Evolutionary conservation across 371 early-diverging fungal species (phyloP).

Genomic region (Mortierella sp.): DNA sequence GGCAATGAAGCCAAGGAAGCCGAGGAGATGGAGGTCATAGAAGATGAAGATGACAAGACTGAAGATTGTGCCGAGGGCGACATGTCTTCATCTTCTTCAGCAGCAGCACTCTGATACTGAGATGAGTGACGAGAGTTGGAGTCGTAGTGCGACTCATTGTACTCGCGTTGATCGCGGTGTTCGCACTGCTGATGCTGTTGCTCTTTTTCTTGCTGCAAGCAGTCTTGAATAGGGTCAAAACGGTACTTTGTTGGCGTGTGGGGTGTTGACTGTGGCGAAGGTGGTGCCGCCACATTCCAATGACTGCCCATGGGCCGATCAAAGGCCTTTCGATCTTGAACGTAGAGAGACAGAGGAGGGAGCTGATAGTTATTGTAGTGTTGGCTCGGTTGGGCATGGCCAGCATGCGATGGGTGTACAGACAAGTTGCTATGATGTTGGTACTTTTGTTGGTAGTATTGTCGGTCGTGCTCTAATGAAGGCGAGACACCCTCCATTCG

Average conservation of each 20-base stretch:
- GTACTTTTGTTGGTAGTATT: conserved; percentile 12
- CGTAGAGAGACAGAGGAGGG: conserved; percentile 26
- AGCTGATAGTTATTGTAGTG: conserved; percentile 23
- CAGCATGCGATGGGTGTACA: conserved; percentile 35
- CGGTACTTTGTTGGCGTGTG: conserved; percentile 54
- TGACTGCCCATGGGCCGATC: conserved; percentile 19
- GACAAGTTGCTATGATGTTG: conserved; percentile 6
- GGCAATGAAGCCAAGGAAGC: conserved; percentile 16
- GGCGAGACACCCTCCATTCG: conserved; percentile 49
- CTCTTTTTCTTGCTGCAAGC: conserved; percentile 44
- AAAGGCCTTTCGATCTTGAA: conserved; percentile 19
- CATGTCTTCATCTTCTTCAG: conserved; percentile 29
- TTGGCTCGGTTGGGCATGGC: conserved; percentile 25
- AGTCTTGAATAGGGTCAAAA: conserved; percentile 54
- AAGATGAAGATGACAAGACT: conserved; percentile 31
- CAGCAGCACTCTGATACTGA: conserved; percentile 9
- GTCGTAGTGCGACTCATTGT: conserved; percentile 6
- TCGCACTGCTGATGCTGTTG: conserved; percentile 27
- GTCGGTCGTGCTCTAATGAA: conserved; percentile 21
- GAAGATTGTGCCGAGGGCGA: conserved; percentile 23
- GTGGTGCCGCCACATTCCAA: conserved; percentile 20
- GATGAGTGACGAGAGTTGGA: conserved; percentile 1
- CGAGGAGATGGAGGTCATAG: conserved; percentile 46
- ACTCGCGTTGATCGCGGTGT: conserved; percentile 14
- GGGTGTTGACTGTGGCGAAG: conserved; percentile 54